Evolutionary conservation across 768 basidiomycete species (phyloP).

Genomic region (Chalciporus chontae): DNA sequence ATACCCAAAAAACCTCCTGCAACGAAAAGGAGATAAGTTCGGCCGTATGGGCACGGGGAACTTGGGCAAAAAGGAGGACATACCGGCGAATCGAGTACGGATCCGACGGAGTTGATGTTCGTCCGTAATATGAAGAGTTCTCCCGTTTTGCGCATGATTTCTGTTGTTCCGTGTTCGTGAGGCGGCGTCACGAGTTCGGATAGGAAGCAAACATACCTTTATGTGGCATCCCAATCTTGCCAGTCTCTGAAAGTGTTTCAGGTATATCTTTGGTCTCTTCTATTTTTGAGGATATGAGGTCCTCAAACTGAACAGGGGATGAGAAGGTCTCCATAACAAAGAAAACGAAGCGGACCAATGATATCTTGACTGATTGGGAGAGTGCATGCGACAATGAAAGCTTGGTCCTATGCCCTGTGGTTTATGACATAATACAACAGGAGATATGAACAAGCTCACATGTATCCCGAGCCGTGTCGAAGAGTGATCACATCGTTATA

Average conservation of each 20-base stretch:
- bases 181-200: constrained; percentile 2
- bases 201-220: constrained; percentile 47
- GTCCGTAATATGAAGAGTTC: constrained; percentile 90
- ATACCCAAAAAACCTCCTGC: constrained; percentile 93
- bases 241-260: constrained; percentile 88
- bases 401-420: constrained; percentile 71
- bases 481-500: constrained; percentile 98
- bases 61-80: constrained; percentile 28
- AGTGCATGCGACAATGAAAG: constrained; percentile 92
- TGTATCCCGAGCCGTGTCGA: constrained; percentile 91
- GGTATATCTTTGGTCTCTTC: constrained; percentile 97
- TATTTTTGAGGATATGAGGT: constrained; percentile 86
- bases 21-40: not conserved
- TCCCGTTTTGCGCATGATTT: constrained; percentile 98
- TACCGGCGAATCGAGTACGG: constrained; percentile 93
- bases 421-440: constrained; percentile 7
- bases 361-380: constrained; percentile 96
- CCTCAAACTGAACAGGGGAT: constrained; percentile 65
- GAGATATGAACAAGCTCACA: constrained; percentile 50
- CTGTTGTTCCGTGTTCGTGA: constrained; percentile 35
- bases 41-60: not conserved
- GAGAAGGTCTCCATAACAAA: not conserved
- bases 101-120: constrained; percentile 93
- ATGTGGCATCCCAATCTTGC: constrained; percentile 88
- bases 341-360: constrained; percentile 51